phyloP scores from a whole-genome alignment of 1,284 basidiomycete species.

The Trametes pubescens region DNA sequence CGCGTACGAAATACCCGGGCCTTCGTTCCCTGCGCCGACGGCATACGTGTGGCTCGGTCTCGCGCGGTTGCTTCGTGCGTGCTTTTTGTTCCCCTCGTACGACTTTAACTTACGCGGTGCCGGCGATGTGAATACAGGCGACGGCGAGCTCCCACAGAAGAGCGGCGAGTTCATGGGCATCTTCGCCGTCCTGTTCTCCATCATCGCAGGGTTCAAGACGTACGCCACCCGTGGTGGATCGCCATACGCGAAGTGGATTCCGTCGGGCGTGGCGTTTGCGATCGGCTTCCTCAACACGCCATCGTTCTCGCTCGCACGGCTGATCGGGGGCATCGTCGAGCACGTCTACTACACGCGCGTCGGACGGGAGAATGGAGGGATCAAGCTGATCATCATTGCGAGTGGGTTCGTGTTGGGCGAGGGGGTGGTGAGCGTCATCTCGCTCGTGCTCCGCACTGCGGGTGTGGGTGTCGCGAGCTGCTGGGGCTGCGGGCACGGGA shows the following conservation, averaged over 20 bases:
- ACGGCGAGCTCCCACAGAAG: constrained; percentile 83
- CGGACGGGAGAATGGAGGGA: constrained; percentile 60
- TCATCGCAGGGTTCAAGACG: constrained; percentile 74
- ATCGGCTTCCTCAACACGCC: constrained; percentile 96
- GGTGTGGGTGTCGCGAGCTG: constrained; percentile 84
- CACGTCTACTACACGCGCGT: constrained; percentile 67
- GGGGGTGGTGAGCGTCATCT: constrained; percentile 87
- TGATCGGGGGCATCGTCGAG: constrained; percentile 89
- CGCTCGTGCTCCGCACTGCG: constrained; percentile 76
- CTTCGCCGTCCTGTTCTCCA: constrained; percentile 77
- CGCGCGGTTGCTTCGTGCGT: constrained; percentile 85
- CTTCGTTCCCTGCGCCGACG: constrained; percentile 93
- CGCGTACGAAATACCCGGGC: constrained; percentile 88
- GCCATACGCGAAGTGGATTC: constrained; percentile 76
- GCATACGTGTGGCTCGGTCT: constrained; percentile 94
- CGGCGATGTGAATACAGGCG: constrained; percentile 52
- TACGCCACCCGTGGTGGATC: constrained; percentile 56
- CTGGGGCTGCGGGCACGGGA: constrained; percentile 81
- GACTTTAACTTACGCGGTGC: constrained; percentile 2
- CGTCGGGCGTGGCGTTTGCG: constrained; percentile 90
- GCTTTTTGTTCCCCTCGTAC: constrained; percentile 3
- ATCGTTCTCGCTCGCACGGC: constrained; percentile 90
- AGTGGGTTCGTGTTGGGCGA: constrained; percentile 97
- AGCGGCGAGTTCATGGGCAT: constrained; percentile 83
- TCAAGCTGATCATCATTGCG: constrained; percentile 87